Base-by-base conservation (phyloP, 2,329 filamentous ascomycete species). In the Arachnomyces sp. region DNA sequence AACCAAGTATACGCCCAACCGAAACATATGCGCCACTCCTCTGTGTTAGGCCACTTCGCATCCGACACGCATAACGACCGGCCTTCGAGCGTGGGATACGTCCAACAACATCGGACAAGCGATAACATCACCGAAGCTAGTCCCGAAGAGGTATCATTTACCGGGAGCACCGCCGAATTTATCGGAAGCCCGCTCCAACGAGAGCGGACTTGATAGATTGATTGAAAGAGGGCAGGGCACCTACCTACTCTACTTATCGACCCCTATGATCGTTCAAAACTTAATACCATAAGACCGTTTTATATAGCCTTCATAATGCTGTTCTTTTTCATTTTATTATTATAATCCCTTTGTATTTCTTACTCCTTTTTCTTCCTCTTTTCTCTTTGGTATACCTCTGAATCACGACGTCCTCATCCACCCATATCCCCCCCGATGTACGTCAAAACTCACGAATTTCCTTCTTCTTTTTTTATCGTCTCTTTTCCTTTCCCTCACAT, bases 1-100 rank as follows among this genome's bases (percentile, higher is more conserved):
- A 25, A 25, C 25, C 46, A 53, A 28, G 34, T 49, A 43, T 54
- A 56, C 38, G 31, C 41, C 56, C 39, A 25, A 25, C 20, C 20
- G 5, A 25, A 25, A 25, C 20, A 25, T 25, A 9, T 25, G 20
- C 46, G 58, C 37, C 48, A 56, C 36, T 52, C 53, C 31, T 51
- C 57, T 31, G 52, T 53, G 18, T 50, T 59, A 14, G 59, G 55
- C 31, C 47, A 49, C 20, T 54, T 58, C 17, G 48, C 52, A 29
- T 53, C 50, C 4, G 49, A 50, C 30, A 47, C 46, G 33, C 43
- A 42, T 13, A 40, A 51, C 17, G 59, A 58, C 36, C 61, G 69
- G 32, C 68, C 69, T 0, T 69, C 67, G 5, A 71, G 68, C 38
- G 54, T 73, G 57, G 71, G 71, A 0, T 71, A 68, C 41, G 70